phyloP scores from a whole-genome alignment of 108 stramenopile species.

The Cyclostephanos invisitatus region DNA sequence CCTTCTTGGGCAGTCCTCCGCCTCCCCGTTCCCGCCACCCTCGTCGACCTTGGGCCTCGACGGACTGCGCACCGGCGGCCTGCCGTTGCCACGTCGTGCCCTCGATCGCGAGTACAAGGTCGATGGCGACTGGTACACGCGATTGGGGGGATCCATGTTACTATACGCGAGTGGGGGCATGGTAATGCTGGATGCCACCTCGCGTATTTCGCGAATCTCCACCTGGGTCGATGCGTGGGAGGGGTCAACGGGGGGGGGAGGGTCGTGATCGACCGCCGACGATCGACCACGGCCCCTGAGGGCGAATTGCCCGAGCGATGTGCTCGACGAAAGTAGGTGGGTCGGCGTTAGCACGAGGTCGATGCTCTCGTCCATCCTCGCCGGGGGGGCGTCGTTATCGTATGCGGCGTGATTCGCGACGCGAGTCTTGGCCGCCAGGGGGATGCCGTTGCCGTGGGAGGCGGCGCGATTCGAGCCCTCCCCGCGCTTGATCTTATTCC shows the following conservation, averaged over 20 bases:
- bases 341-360: not conserved
- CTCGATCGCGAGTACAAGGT: not conserved
- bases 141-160: not conserved
- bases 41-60: not conserved
- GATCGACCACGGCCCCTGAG: not conserved
- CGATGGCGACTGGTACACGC: not conserved
- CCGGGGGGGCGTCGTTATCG: not conserved
- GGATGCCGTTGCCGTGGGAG: not conserved
- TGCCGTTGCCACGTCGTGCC: not conserved
- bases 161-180: not conserved
- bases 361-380: not conserved
- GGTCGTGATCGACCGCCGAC: not conserved
- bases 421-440: not conserved
- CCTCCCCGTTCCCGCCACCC: not conserved
- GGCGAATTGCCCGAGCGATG: not conserved
- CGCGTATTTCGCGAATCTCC: not conserved
- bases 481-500: not conserved
- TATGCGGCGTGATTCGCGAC: not conserved
- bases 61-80: not conserved
- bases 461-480: not conserved
- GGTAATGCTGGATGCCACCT: not conserved
- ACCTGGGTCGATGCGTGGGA: too few species aligned
- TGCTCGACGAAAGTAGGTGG: not conserved
- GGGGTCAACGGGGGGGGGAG: too few species aligned
- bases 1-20: not conserved